A percentile compares a stretch with the other conserved stretches of the same genome.
phyloP scores from a whole-genome alignment of 2,329 filamentous ascomycete species.

The Cladosporium sp. region DNA sequence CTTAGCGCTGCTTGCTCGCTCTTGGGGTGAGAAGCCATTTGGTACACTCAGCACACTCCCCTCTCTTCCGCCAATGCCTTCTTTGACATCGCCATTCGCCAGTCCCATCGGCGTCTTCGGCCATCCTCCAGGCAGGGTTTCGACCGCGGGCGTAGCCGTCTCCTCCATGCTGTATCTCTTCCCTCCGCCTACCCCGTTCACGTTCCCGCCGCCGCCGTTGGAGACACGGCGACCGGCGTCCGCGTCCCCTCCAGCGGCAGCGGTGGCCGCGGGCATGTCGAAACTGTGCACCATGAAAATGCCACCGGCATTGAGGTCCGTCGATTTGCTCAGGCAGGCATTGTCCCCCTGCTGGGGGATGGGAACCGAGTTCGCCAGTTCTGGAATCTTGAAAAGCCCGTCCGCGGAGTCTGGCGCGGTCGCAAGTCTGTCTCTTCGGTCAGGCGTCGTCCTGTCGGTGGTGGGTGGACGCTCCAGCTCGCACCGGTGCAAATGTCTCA shows the following conservation, averaged over 20 bases:
- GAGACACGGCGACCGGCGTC: slow-evolving; percentile 11
- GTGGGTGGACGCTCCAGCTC: not conserved
- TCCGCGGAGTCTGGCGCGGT: not conserved
- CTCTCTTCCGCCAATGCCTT: slow-evolving; percentile 25
- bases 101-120: slow-evolving; percentile 30
- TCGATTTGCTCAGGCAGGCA: slow-evolving; percentile 26
- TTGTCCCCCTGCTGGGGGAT: slow-evolving; percentile 25
- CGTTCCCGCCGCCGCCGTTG: slow-evolving; percentile 8
- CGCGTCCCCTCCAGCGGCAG: slow-evolving; percentile 35
- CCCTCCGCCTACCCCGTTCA: slow-evolving; percentile 4
- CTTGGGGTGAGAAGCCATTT: slow-evolving; percentile 16
- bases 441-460: not conserved
- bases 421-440: not conserved
- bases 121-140: slow-evolving; percentile 24
- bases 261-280: slow-evolving; percentile 48
- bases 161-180: slow-evolving; percentile 8
- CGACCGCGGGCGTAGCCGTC: slow-evolving; percentile 17
- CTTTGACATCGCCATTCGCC: slow-evolving; percentile 36
- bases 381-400: slow-evolving; percentile 2
- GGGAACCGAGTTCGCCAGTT: slow-evolving; percentile 24
- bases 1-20: slow-evolving; percentile 24
- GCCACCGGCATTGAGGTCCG: slow-evolving; percentile 26
- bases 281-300: slow-evolving; percentile 40
- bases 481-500: slow-evolving; percentile 5
- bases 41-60: slow-evolving; percentile 25